Evolutionary conservation across 345 rosid genomes (phyloP), one percentile per base, ranked within the genome.

Genomic region (Litchi chinensis): DNA sequence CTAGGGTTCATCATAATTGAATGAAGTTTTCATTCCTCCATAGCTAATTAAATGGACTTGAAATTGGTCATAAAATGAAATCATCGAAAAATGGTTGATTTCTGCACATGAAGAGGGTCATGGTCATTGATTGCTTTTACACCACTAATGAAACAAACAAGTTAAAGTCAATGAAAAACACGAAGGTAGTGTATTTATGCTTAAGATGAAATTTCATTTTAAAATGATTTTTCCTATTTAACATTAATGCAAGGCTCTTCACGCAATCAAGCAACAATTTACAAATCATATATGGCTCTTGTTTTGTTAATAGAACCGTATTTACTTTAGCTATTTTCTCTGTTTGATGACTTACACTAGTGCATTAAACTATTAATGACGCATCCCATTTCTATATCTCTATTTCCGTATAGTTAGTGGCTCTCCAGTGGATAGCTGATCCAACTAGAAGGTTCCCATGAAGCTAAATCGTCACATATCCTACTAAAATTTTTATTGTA

Each of bases 221-320:
- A 21, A 69, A 69, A 69, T 37, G 6, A 46, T n/a, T 68, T n/a
- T 68, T 41, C 72, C 48, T 72, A 50, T 40, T 56, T 72, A 64
- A 57, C 57, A 10, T 32, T 32, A 32, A 32, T 32, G 37, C 37
- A 32, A 32, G 37, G 37, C 37, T 40, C 66, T 39, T 73, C 56
- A 15, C 22, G 13, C 40, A 28, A 41, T 24, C 8, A 60, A 57
- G 32, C 76, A 22, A 52, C 39, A 44, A 19, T 43, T 44, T 68
- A 44, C 21, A 32, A 68, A 19, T 43, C 0, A 32, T 32, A 32
- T 1, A 1, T 46, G n/a, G 22, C 28, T 68, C 54, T n/a, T 43
- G 18, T 44, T 32, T 21, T 32, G 37, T 13, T 63, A 63, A 13
- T 26, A 1, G 26, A 2, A 68, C 24, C 15, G 10, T 11, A 21